Conservation (phyloP, 768 basidiomycete species). For the Phylloporus sp. region DNA sequence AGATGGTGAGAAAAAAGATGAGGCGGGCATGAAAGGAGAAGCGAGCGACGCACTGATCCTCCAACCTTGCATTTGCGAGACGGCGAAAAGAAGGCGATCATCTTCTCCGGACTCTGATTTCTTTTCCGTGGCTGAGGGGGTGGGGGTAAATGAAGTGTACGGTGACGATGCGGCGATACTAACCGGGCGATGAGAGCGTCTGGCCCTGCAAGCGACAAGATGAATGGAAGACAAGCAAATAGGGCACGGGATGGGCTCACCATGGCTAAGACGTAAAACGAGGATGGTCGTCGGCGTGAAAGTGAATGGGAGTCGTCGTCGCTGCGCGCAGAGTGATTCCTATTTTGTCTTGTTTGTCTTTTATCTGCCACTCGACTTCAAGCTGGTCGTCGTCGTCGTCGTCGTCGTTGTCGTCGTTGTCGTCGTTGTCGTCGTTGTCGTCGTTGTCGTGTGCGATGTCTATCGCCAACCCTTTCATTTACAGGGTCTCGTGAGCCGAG, state of each 20-base stretch:
- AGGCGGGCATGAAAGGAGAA: not conserved
- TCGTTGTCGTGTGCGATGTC: not conserved
- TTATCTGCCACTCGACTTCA: conserved; percentile 4
- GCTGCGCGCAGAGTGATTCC: conserved; percentile 6
- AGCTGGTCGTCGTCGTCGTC: conserved; percentile 1
- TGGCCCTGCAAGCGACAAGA: conserved; percentile 56
- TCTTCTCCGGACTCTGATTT: conserved; percentile 69
- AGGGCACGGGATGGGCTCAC: conserved; percentile 15
- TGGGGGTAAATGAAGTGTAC: conserved; percentile 7
- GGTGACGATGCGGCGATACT: conserved; percentile 23
- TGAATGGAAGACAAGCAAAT: conserved; percentile 6
- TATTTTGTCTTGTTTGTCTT: conserved; percentile 35
- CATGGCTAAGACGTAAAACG: conserved; percentile 31
- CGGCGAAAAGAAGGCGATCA: conserved; percentile 65
- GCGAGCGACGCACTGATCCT: conserved; percentile 74
- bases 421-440: not conserved
- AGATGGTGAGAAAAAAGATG: conserved; percentile 1
- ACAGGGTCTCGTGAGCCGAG: conserved; percentile 5
- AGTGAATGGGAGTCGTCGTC: conserved; percentile 16
- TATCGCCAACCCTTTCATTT: conserved; percentile 10
- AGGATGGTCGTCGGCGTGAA: conserved; percentile 5
- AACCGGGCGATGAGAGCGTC: conserved; percentile 79
- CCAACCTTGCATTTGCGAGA: conserved; percentile 99
- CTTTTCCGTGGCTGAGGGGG: conserved; percentile 70
- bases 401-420: not conserved